Evolutionary conservation across 164 flowering plant genomes (phyloP).

Genomic region (Vitis vinifera): DNA sequence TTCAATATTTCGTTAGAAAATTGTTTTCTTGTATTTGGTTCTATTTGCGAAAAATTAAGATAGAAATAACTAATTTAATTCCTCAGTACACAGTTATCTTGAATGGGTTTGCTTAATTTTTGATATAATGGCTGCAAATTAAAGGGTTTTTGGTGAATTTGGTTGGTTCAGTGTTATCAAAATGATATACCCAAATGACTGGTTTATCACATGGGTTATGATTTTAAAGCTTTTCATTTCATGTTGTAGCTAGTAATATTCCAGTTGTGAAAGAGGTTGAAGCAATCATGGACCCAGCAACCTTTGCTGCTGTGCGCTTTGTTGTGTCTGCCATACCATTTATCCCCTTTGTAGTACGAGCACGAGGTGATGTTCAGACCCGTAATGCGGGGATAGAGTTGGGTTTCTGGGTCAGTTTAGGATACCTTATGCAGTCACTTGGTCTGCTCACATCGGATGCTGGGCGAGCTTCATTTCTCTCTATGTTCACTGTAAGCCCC

Average conservation of each 20-base stretch:
- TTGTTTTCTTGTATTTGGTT: neutral
- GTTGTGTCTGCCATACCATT: conserved; percentile 71
- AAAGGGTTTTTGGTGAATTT: too few relatives aligned
- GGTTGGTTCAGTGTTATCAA: too few relatives aligned
- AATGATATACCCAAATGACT: too few relatives aligned
- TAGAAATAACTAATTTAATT: neutral
- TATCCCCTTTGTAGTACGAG: conserved; percentile 56
- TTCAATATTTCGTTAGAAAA: neutral
- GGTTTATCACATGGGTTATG: neutral
- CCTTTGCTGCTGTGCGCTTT: conserved; percentile 71
- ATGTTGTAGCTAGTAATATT: conserved; percentile 71
- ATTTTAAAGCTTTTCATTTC: neutral
- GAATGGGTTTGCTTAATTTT: too few relatives aligned
- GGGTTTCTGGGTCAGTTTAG: conserved; percentile 90
- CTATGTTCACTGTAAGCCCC: conserved; percentile 70
- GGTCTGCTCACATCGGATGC: conserved; percentile 85
- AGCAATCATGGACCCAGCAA: conserved; percentile 66
- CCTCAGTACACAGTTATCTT: too few relatives aligned
- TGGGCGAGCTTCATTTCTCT: conserved; percentile 84
- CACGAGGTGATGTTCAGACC: conserved; percentile 49
- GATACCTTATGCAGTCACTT: conserved; percentile 77
- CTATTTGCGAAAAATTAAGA: neutral
- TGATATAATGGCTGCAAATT: too few relatives aligned
- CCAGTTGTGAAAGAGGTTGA: conserved; percentile 83
- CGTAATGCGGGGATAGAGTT: conserved; percentile 78